A percentile compares a stretch with the other conserved stretches of the same genome.
Conservation (phyloP, 1,139 yeast genomes). For the Kurtzmaniella quercitrusa region DNA sequence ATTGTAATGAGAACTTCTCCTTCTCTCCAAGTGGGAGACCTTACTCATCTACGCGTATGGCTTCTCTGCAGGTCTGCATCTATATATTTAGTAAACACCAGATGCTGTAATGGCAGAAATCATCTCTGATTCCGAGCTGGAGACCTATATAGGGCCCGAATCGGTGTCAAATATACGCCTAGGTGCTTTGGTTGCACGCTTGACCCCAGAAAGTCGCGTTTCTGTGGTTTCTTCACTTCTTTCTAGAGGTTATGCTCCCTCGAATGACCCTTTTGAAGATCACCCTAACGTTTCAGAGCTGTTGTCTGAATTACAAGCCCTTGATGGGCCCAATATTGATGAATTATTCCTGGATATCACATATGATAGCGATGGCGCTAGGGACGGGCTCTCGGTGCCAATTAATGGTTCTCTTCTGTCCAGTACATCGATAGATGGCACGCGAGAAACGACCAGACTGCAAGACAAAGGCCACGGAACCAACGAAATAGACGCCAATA, state of each 20-base stretch:
- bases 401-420: background rate
- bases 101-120: background rate
- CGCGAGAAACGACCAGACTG: too few relatives aligned
- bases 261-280: too few relatives aligned
- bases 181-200: background rate
- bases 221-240: background rate
- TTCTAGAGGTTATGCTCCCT: too few relatives aligned
- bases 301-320: too few relatives aligned
- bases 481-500: too few relatives aligned
- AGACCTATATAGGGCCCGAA: background rate
- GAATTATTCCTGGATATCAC: constrained; percentile 8
- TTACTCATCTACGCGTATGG: constrained; percentile 1
- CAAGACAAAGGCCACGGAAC: too few relatives aligned
- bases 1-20: too few relatives aligned
- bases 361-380: constrained; percentile 3
- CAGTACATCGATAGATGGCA: too few relatives aligned
- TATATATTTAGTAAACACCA: background rate
- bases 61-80: background rate
- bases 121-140: constrained; percentile 1
- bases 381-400: background rate
- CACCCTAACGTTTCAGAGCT: too few relatives aligned
- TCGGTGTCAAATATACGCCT: background rate
- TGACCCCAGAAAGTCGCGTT: background rate
- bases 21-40: background rate
- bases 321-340: constrained; percentile 5